Conservation (phyloP, 345 rosid genomes). For the Laguncularia racemosa region DNA sequence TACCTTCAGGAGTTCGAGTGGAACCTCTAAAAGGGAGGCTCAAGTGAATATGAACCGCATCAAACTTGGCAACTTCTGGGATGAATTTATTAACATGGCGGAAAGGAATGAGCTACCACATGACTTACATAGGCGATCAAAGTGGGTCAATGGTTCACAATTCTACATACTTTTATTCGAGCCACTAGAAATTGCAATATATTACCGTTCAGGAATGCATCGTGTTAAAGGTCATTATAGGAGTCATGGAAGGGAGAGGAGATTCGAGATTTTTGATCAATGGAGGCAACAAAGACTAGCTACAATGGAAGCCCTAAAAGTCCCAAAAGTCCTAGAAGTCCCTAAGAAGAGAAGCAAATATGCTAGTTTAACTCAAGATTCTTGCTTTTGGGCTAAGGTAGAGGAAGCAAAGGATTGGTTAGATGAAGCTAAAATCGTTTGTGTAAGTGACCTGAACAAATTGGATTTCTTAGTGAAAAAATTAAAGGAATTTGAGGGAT, state of each 20-base stretch:
- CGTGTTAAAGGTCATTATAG: conserved; percentile 37
- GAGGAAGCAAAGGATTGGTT: too few species aligned
- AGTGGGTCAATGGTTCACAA: conserved; percentile 64
- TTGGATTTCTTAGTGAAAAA: too few species aligned
- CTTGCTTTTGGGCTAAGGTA: conserved; percentile 73
- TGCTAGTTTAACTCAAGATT: conserved; percentile 68
- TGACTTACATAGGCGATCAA: conserved; percentile 39
- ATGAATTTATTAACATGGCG: conserved; percentile 43
- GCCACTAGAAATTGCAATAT: conserved; percentile 69
- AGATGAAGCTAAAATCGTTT: too few species aligned
- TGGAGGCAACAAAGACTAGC: conserved; percentile 40
- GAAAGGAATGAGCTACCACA: conserved; percentile 59
- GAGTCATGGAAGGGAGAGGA: conserved; percentile 49
- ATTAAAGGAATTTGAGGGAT: too few species aligned
- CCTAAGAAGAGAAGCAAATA: conserved; percentile 31
- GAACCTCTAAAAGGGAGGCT: conserved; percentile 35
- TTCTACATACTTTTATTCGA: conserved; percentile 64
- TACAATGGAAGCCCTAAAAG: conserved; percentile 7
- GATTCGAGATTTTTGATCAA: conserved; percentile 56
- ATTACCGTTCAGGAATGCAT: conserved; percentile 33
- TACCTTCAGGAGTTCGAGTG: conserved; percentile 45
- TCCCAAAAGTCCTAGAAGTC: too few species aligned
- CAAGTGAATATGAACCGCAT: conserved; percentile 51
- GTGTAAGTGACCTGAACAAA: too few species aligned
- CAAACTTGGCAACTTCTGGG: conserved; percentile 67